Evolutionary conservation across 805 yeast species (phyloP), one percentile per base, ranked within the genome.

Genomic region (Hanseniaspora clermontiae): DNA sequence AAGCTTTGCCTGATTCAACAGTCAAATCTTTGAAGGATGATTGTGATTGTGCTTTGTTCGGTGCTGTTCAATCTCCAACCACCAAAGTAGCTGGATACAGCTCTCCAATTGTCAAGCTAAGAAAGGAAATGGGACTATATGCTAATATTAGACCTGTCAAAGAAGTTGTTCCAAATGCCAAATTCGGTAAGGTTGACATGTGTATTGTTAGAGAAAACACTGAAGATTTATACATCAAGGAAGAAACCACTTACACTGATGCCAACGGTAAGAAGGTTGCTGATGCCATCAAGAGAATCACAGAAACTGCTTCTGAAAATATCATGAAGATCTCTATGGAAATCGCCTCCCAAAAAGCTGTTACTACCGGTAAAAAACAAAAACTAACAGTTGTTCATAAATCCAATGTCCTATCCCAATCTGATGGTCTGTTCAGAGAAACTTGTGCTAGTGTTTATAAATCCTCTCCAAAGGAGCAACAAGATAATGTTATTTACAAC

Each of bases 71-170:
- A 49, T 89, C 97, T 19, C 98, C 98, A 62, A 77, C 95, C 47
- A 81, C 83, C 64, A 89, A 89, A 73, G 97, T 93, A 48, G 93
- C 79, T 49, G 98, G 98, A 54, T 93, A 93, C 75, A 90, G 97
- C 19, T 91, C 97, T 34, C 98, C 98, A 63, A 91, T 93, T 70
- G 98, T 93, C 56, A 97, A 97, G n/a, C 77, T 93, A 67, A 84
- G 98, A 76, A 93, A 91, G 80, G 87, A 86, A 72, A 68, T 93
- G 72, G 97, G 96, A 9, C 76, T 93, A 55, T 93, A 86, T 70
- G 98, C 98, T 64, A 93, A 93, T 65, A 96, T 93, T 52, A 85
- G 98, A 70, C 98, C 98, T 4, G 97, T 93, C 63, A 93, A 93
- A 74, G 83, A 93, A 52, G 97, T 90, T 42, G 83, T 79, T 43